phyloP scores from a whole-genome alignment of 2,329 filamentous ascomycete genomes.

The Aspergillus aculeatinus region DNA sequence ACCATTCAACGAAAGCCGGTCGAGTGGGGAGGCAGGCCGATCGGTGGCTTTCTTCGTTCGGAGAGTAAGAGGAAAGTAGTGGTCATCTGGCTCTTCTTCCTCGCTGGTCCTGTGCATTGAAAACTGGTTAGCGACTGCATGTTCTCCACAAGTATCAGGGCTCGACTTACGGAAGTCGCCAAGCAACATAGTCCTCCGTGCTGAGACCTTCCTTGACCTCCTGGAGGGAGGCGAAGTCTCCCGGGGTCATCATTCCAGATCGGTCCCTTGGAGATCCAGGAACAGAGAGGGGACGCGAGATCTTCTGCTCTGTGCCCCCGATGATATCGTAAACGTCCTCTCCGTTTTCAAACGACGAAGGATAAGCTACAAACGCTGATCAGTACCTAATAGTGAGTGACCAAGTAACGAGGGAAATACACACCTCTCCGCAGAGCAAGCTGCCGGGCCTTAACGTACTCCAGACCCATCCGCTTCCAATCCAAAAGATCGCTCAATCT shows the following conservation, averaged over 20 bases:
- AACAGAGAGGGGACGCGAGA: conserved; percentile 88
- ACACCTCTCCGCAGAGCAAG: conserved; percentile 74
- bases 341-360: conserved; percentile 72
- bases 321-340: conserved; percentile 89
- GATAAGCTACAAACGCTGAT: conserved; percentile 63
- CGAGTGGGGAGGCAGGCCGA: conserved; percentile 38
- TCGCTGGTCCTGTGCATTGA: conserved; percentile 57
- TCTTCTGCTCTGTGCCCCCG: conserved; percentile 89
- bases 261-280: conserved; percentile 89
- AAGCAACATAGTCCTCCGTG: conserved; percentile 97
- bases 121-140: conserved; percentile 22
- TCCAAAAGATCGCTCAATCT: conserved; percentile 90
- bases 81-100: conserved; percentile 86
- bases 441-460: conserved; percentile 97
- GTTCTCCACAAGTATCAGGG: neutral
- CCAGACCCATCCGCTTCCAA: conserved; percentile 99
- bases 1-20: conserved; percentile 36
- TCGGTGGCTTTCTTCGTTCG: conserved; percentile 47
- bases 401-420: neutral
- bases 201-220: conserved; percentile 89
- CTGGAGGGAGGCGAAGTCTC: conserved; percentile 94
- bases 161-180: conserved; percentile 88
- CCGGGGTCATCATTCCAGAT: conserved; percentile 97
- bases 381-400: conserved; percentile 14
- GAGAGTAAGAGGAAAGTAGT: conserved; percentile 69